Evolutionary conservation across 2,329 filamentous ascomycete genomes (phyloP), one percentile per base, ranked within the genome.

Genomic region (Colletotrichum truncatum): DNA sequence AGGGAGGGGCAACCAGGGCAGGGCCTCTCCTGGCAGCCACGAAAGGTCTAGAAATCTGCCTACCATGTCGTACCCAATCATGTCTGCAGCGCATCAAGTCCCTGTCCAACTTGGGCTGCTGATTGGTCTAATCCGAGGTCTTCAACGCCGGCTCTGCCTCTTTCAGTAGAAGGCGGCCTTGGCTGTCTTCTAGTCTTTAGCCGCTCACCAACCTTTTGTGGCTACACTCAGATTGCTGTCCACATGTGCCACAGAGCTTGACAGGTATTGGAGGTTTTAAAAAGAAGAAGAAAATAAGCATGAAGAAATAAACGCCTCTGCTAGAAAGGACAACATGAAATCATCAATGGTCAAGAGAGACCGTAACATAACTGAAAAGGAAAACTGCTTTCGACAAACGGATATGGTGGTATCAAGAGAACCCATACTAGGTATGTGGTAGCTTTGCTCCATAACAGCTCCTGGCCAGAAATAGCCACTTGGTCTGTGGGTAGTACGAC

Each of bases 1-100:
- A 10, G 14, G 11, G 25, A 25, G 4, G n/a, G 45, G 28, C 34
- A n/a, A n/a, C 32, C 16, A 9, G 25, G 23, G 43, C 56, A 65
- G 25, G 62, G 55, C 48, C 28, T 56, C 26, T 54, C 63, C 63
- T 55, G 49, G 58, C 28, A 60, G 30, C 28, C 11, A 21, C 28
- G n/a, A 12, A 60, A 39, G 25, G 57, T 45, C 43, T 46, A 32
- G 21, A 36, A 41, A 39, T n/a, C 32, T 23, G 32, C 6, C 12
- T 49, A 18, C 49, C 25, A 16, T 16, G 26, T 25, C 12, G 8
- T 11, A 16, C 23, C 51, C 58, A 66, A 66, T 64, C 51, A 58
- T 14, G 11, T 8, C 36, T 41, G 34, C 28, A 52, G 43, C 38
- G 51, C 64, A 52, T 38, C 14, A 16, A 9, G 51, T n/a, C 11